Percentiles rank a stretch among this genome's conserved stretches.
These are phyloP conservation scores for Cryptococcus sp. DNA, from an alignment of 1,284 basidiomycete genomes.

Conservation along the genomic window DNA sequence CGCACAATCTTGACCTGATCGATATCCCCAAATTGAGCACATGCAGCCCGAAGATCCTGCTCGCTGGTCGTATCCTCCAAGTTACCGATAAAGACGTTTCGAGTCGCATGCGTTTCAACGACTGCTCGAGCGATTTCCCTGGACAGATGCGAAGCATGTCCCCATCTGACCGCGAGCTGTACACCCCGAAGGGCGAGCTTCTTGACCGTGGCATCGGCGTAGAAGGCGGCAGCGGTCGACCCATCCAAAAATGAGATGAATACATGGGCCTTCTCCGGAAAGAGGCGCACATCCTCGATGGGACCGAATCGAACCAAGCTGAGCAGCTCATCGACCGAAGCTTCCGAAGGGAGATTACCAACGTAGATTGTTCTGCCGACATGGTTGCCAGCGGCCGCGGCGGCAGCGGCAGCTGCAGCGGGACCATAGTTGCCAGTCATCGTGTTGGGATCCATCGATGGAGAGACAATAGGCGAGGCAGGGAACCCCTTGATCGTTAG, in stretches of 20 bases:
- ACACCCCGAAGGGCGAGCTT: slow-evolving; percentile 83
- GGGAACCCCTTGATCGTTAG: slow-evolving; percentile 6
- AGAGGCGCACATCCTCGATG: slow-evolving; percentile 86
- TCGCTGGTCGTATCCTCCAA: slow-evolving; percentile 82
- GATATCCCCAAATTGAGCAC: slow-evolving; percentile 81
- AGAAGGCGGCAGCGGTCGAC: slow-evolving; percentile 84
- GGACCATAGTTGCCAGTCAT: slow-evolving; percentile 52
- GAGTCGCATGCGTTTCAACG: slow-evolving; percentile 78
- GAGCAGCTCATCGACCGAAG: slow-evolving; percentile 93
- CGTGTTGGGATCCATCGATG: slow-evolving; percentile 58
- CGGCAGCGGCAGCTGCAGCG: slow-evolving; percentile 67
- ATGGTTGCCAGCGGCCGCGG: slow-evolving; percentile 58
- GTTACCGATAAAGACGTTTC: slow-evolving; percentile 90
- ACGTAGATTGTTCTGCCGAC: slow-evolving; percentile 92
- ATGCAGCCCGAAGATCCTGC: slow-evolving; percentile 78
- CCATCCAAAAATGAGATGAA: slow-evolving; percentile 96
- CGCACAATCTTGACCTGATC: slow-evolving; percentile 97
- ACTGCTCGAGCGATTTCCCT: slow-evolving; percentile 72
- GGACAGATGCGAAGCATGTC: slow-evolving; percentile 81
- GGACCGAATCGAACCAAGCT: slow-evolving; percentile 98
- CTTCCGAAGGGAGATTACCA: slow-evolving; percentile 87
- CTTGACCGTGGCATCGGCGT: slow-evolving; percentile 89
- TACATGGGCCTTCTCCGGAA: slow-evolving; percentile 97
- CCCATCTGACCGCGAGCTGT: slow-evolving; percentile 95
- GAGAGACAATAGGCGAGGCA: slow-evolving; percentile 52